phyloP scores from a whole-genome alignment of 345 rosid species.

The Pseudoturritis turrita region DNA sequence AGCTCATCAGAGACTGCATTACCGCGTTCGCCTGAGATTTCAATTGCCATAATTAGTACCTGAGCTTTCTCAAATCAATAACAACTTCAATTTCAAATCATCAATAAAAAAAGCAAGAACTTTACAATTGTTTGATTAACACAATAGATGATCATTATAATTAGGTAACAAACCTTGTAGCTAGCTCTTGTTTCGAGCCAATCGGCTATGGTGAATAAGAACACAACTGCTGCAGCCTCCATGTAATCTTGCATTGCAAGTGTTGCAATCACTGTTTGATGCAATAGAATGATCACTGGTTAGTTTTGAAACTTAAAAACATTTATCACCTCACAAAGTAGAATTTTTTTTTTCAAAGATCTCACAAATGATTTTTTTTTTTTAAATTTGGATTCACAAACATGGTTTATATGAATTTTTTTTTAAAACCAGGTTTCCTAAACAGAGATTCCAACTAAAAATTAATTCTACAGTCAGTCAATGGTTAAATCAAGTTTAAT shows the following conservation, averaged over 20 bases:
- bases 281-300: not conserved
- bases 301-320: not conserved
- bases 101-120: not conserved
- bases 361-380: not conserved
- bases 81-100: not conserved
- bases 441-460: not conserved
- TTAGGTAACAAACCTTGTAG: constrained; percentile 56
- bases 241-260: constrained; percentile 66
- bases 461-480: not conserved
- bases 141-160: not conserved
- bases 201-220: constrained; percentile 72
- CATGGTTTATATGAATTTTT: not conserved
- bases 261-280: constrained; percentile 66
- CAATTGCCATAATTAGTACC: not conserved
- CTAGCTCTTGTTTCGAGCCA: constrained; percentile 96
- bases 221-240: constrained; percentile 86
- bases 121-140: not conserved
- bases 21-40: constrained; percentile 65
- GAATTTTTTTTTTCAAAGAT: too few relatives aligned
- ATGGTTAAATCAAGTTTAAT: not conserved
- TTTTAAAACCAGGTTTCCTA: not conserved
- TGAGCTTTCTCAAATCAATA: not conserved
- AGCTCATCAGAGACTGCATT: constrained; percentile 78
- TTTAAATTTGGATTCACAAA: not conserved
- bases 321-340: not conserved